Evolutionary conservation across 2,329 filamentous ascomycete genomes (phyloP), one percentile per base, ranked within the genome.

Genomic region (Fusarium fujikuroi): DNA sequence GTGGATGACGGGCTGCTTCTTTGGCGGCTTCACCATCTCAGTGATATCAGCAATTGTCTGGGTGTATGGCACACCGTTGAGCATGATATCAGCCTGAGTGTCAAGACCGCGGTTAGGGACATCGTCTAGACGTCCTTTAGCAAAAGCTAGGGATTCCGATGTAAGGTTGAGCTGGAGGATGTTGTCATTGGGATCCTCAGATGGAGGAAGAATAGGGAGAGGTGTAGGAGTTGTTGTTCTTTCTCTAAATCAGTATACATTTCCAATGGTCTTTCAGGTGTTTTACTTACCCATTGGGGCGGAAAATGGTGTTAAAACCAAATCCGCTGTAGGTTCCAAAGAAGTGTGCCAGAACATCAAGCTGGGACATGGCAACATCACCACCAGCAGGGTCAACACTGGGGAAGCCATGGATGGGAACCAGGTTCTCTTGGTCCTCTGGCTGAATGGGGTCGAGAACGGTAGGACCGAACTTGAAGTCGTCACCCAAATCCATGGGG

Each of bases 91-190:
- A 1, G 59, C 63, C 60, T 84, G 82, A 1, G 56, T n/a, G 1
- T 64, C 56, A 6, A 83, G 32, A 0, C 83, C 83, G 0, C 83
- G 82, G 72, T 84, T 85, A 14, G 82, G 82, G 0, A 84, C 75
- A 10, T 75, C 73, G 11, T 59, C 56, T 1, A 81, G 81, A 32
- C 84, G 75, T 1, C 76, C 43, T 8, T 69, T 68, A 6, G 70
- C 71, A 59, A 85, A 85, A 2, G 70, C 68, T 66, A 80, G 66
- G 0, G 75, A 77, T 63, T 85, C 83, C 7, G 70, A 73, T 5
- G 82, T 84, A 3, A 85, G 76, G 50, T 84, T 84, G 34, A 84
- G 76, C 36, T 84, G 77, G 21, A 84, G 66, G 32, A 83, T 72
- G 59, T 83, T 82, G 57, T 80, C 76, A 40, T 70, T 71, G 0